Conservation (phyloP, 768 basidiomycete genomes). For the Tylopilus rubrobrunneus region DNA sequence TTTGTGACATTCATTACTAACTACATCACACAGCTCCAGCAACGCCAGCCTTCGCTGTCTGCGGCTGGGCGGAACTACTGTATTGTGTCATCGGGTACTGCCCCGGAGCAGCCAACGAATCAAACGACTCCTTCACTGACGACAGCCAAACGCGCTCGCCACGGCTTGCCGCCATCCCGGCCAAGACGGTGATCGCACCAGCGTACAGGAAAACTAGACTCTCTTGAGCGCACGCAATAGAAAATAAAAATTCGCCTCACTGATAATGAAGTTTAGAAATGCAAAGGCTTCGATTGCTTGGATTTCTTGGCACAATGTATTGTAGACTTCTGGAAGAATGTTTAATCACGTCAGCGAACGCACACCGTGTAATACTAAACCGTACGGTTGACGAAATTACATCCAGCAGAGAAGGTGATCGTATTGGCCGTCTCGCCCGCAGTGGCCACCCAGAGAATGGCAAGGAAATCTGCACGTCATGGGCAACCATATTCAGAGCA, state of each 20-base stretch:
- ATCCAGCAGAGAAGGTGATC: constrained; percentile 8
- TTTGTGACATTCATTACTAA: not conserved
- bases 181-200: constrained; percentile 20
- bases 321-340: constrained; percentile 5
- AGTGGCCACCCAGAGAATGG: constrained; percentile 38
- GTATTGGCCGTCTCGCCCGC: constrained; percentile 25
- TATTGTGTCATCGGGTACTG: constrained; percentile 19
- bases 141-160: constrained; percentile 32
- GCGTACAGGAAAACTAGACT: constrained; percentile 33
- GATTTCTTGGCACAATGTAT: constrained; percentile 25
- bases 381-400: constrained; percentile 3
- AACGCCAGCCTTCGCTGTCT: no score
- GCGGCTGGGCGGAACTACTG: constrained; percentile 1
- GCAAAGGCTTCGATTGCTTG: constrained; percentile 34
- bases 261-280: constrained; percentile 34
- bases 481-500: not conserved
- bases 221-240: not conserved
- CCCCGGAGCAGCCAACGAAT: constrained; percentile 4
- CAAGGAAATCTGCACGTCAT: constrained; percentile 27
- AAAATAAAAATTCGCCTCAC: constrained; percentile 19
- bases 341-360: not conserved
- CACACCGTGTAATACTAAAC: not conserved
- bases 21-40: not conserved
- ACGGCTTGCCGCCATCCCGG: constrained; percentile 23
- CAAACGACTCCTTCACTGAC: constrained; percentile 30